Conservation (phyloP, 2,329 filamentous ascomycete genomes). For the Sarocladiaceae sp. region DNA sequence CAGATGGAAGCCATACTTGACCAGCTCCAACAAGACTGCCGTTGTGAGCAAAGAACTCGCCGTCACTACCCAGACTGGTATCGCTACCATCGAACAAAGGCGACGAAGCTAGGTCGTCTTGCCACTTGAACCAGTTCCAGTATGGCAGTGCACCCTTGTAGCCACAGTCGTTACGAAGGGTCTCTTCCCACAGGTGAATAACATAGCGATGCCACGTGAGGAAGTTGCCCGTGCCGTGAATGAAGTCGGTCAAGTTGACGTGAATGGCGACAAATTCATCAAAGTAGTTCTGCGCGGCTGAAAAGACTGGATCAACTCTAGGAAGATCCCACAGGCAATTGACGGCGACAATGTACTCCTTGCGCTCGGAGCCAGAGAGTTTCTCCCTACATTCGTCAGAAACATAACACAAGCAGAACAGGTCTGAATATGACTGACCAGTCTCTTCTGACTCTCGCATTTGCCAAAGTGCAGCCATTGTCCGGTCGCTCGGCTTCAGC, state of each 20-base stretch:
- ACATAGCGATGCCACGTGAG: background rate
- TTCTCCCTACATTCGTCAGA: background rate
- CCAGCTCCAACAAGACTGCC: constrained; percentile 18
- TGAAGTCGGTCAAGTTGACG: constrained; percentile 11
- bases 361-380: constrained; percentile 13
- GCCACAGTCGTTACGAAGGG: constrained; percentile 12
- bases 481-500: background rate
- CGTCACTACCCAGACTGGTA: constrained; percentile 46
- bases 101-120: constrained; percentile 39
- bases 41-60: constrained; percentile 19
- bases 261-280: constrained; percentile 19
- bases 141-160: constrained; percentile 29
- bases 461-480: constrained; percentile 1
- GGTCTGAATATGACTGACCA: constrained; percentile 1
- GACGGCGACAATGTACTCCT: constrained; percentile 14
- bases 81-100: constrained; percentile 52
- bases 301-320: constrained; percentile 11
- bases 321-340: constrained; percentile 12
- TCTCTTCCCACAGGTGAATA: background rate
- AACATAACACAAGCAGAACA: too few species aligned
- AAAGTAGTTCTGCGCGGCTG: constrained; percentile 13
- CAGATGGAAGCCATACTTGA: constrained; percentile 33
- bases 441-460: background rate
- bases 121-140: constrained; percentile 47
- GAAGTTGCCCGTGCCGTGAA: constrained; percentile 11